A percentile compares a stretch with the other conserved stretches of the same genome.
phyloP scores from a whole-genome alignment of 768 basidiomycete genomes.

The Saitozyma podzolica region DNA sequence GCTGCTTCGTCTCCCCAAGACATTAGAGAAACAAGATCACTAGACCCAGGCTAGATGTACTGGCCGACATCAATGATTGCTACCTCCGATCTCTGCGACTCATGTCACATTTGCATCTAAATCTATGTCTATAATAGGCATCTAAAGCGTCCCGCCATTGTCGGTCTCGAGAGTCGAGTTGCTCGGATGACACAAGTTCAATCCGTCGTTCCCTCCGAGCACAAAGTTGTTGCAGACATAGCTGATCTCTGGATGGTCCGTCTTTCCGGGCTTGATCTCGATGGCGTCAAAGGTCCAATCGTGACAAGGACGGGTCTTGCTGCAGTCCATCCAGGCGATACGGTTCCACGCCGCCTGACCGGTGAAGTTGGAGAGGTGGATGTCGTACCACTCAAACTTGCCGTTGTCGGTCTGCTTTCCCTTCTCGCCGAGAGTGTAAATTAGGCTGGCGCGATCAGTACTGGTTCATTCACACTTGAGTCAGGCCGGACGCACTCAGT shows the following conservation, averaged over 20 bases:
- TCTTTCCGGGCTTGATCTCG: conserved; percentile 18
- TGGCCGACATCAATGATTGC: not conserved
- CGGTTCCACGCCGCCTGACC: conserved; percentile 15
- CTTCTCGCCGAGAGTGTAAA: not conserved
- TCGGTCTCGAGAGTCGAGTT: conserved; percentile 20
- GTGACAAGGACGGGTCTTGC: conserved; percentile 13
- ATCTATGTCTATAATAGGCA: not conserved
- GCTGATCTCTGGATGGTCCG: conserved; percentile 11
- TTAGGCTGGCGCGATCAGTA: conserved; percentile 6
- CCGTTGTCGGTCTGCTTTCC: not conserved
- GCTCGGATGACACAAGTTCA: conserved; percentile 22
- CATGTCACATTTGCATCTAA: not conserved
- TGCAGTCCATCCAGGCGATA: conserved; percentile 21
- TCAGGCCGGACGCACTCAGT: not conserved
- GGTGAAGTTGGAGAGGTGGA: conserved; percentile 19
- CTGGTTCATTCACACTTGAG: too few relatives aligned
- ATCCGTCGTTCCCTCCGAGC: conserved; percentile 16
- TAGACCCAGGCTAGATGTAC: too few relatives aligned
- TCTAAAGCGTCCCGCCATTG: conserved; percentile 8
- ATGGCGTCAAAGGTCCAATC: conserved; percentile 1
- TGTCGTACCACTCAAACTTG: conserved; percentile 13
- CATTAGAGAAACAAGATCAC: too few relatives aligned
- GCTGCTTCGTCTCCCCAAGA: too few relatives aligned
- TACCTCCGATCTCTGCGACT: not conserved
- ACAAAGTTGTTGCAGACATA: conserved; percentile 29